Evolutionary conservation across 2,329 filamentous ascomycete species (phyloP), one percentile per base, ranked within the genome.

Genomic region (Tolypocladium tropicale): DNA sequence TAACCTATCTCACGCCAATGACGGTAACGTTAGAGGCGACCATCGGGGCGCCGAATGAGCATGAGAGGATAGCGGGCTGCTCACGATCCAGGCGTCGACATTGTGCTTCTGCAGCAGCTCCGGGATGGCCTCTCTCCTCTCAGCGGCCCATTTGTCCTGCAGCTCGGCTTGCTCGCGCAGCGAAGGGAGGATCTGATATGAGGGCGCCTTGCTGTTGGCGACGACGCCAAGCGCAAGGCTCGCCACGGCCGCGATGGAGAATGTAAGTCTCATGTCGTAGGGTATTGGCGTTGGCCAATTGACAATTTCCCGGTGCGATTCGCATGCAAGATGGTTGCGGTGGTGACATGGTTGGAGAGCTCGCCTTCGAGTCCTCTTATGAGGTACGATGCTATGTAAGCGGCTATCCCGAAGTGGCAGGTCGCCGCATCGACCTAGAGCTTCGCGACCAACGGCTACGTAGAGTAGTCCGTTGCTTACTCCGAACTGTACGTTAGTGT

Each of bases 151-250:
- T 43, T 41, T 36, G 39, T 55, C 53, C 49, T 55, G 53, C 33
- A 55, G 53, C 16, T 30, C 6, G 53, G 53, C 53, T 30, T 55
- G 53, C 32, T 60, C 58, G 23, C 58, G 56, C n/a, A 60, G 56
- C 36, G 58, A 12, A 6, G 58, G 58, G 3, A 60, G 58, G 37
- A 48, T 36, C 33, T 60, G 58, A 46, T 58, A 58, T 14, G 32
- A 39, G 11, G 58, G 58, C 41, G 41, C 28, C 41, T 46, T 46
- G 41, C 41, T 7, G 16, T 3, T 28, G 41, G 41, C 41, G 9
- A 28, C 21, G 41, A 28, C 41, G 41, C 21, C 7, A 23, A 46
- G 41, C 41, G 23, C 43, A 12, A 48, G 43, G 25, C 23, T 48
- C 43, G 43, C 21, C 23, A 30, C 23, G 23, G 43, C 23, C 41